phyloP scores from a whole-genome alignment of 176 grass and related monocot genomes.

The Bromus sterilis region DNA sequence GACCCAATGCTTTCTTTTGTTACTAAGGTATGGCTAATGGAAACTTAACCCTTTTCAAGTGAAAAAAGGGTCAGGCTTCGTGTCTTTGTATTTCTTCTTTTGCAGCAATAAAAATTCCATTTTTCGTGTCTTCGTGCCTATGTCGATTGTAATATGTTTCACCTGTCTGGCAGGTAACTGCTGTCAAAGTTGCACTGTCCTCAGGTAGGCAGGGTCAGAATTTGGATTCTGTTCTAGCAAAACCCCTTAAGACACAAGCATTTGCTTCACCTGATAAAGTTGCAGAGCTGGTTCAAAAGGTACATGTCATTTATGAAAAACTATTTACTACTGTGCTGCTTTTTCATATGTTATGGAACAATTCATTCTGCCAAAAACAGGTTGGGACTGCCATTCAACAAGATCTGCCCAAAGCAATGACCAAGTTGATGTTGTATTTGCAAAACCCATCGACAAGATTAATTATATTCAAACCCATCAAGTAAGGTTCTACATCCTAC shows the following conservation, averaged over 20 bases:
- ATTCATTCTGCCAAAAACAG: slow-evolving; percentile 23
- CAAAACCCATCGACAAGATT: slow-evolving; percentile 89
- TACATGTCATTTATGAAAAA: slow-evolving; percentile 18
- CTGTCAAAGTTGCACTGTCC: slow-evolving; percentile 82
- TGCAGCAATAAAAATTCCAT: not conserved
- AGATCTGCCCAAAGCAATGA: slow-evolving; percentile 76
- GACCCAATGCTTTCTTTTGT: slow-evolving; percentile 98
- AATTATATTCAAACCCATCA: slow-evolving; percentile 99
- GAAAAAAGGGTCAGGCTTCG: not conserved
- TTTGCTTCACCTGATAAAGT: slow-evolving; percentile 98
- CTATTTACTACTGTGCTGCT: not conserved
- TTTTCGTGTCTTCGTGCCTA: too few species aligned
- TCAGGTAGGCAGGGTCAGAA: slow-evolving; percentile 82
- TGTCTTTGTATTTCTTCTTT: slow-evolving; percentile 2
- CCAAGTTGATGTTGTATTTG: slow-evolving; percentile 90
- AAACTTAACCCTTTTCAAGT: not conserved
- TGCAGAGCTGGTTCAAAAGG: slow-evolving; percentile 87
- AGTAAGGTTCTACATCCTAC: slow-evolving; percentile 40
- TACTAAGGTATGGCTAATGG: slow-evolving; percentile 59
- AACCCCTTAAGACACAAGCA: slow-evolving; percentile 89
- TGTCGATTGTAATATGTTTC: slow-evolving; percentile 1
- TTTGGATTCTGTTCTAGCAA: slow-evolving; percentile 83
- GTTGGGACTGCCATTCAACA: slow-evolving; percentile 55
- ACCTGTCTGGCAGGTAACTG: slow-evolving; percentile 58
- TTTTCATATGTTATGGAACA: not conserved